A percentile compares a stretch with the other conserved stretches of the same genome.
These are phyloP conservation scores for Mycena epipterygia DNA, from an alignment of 768 basidiomycete species.

Conservation along the genomic window DNA sequence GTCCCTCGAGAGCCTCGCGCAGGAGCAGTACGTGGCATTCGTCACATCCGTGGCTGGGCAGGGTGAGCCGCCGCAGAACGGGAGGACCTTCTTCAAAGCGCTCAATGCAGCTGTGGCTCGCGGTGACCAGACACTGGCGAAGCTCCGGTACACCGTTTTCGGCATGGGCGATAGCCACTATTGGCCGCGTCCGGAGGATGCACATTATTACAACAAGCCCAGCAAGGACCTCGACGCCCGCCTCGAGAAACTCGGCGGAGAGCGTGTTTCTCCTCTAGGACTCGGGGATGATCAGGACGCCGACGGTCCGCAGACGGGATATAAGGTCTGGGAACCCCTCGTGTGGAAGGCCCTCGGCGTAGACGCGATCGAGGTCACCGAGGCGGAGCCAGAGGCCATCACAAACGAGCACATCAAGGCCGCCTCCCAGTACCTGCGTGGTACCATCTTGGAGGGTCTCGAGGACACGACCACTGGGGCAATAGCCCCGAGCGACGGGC, in stretches of 20 bases:
- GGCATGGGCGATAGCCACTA: conserved; percentile 99
- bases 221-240: conserved; percentile 90
- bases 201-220: conserved; percentile 98
- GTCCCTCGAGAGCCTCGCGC: conserved; percentile 77
- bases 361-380: conserved; percentile 87
- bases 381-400: conserved; percentile 96
- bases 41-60: conserved; percentile 96
- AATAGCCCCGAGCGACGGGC: conserved; percentile 91
- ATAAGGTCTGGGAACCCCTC: conserved; percentile 94
- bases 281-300: conserved; percentile 98
- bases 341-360: conserved; percentile 97
- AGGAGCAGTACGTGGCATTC: conserved; percentile 86
- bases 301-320: conserved; percentile 95
- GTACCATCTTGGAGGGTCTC: conserved; percentile 94
- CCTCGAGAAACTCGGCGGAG: conserved; percentile 83
- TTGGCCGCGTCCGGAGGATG: conserved; percentile 97
- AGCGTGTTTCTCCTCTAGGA: conserved; percentile 81
- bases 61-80: conserved; percentile 98
- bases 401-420: conserved; percentile 99
- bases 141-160: conserved; percentile 87
- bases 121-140: conserved; percentile 71
- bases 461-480: conserved; percentile 89
- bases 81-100: conserved; percentile 89
- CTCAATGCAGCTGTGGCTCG: conserved; percentile 74
- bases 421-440: conserved; percentile 92